Conservation (phyloP, 495 filamentous ascomycete genomes). For the Cercophora scortea region DNA sequence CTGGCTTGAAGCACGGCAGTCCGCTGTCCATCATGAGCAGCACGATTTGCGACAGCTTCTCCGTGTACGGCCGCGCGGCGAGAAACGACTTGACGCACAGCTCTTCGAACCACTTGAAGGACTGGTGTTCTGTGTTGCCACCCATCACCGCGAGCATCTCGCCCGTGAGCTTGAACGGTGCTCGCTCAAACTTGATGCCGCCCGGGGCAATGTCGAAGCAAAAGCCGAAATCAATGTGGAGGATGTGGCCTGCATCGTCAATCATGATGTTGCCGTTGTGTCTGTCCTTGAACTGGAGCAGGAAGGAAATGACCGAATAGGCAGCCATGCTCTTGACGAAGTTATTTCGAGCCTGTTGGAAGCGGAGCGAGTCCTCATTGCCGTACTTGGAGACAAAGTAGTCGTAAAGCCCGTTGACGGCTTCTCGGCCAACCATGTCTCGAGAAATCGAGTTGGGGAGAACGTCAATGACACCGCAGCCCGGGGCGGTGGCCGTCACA, state of each 20-base stretch:
- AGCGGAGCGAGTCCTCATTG: constrained; percentile 84
- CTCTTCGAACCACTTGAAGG: constrained; percentile 95
- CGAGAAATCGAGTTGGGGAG: constrained; percentile 95
- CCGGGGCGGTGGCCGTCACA: constrained; percentile 95
- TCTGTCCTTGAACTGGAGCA: constrained; percentile 97
- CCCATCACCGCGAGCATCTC: constrained; percentile 99
- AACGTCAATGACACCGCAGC: constrained; percentile 97
- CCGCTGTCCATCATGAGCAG: constrained; percentile 93
- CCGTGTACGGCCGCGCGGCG: constrained; percentile 75
- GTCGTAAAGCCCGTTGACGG: constrained; percentile 95
- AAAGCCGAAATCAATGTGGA: constrained; percentile 99
- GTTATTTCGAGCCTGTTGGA: constrained; percentile 92
- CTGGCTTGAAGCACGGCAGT: constrained; percentile 95
- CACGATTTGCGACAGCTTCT: constrained; percentile 83
- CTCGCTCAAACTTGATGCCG: constrained; percentile 92
- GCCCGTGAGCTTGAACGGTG: constrained; percentile 93
- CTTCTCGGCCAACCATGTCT: constrained; percentile 96
- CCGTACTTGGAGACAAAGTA: constrained; percentile 98
- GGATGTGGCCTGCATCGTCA: constrained; percentile 90
- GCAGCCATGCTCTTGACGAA: constrained; percentile 99
- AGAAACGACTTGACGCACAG: constrained; percentile 93
- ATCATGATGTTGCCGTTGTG: constrained; percentile 99
- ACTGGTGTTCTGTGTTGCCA: constrained; percentile 70
- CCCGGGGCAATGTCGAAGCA: constrained; percentile 98
- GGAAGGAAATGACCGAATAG: constrained; percentile 96